Evolutionary conservation across 345 rosid genomes (phyloP).

Genomic region (Populus euphratica): DNA sequence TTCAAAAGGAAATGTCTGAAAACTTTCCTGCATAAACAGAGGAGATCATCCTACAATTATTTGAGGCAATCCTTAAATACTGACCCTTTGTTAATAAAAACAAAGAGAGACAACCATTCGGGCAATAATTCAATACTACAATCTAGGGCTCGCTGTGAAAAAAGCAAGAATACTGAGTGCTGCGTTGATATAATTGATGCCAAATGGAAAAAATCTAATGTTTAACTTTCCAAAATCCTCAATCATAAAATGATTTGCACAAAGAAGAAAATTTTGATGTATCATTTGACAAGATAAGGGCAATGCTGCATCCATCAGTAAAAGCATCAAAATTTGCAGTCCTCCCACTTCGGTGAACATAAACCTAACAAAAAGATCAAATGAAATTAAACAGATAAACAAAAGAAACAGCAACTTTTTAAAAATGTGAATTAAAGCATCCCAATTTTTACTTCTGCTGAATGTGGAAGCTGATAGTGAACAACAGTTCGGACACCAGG

Average conservation of each 20-base stretch:
- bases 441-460: conserved; percentile 63
- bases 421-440: conserved; percentile 5
- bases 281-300: conserved; percentile 72
- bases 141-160: background rate
- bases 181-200: background rate
- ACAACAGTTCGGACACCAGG: conserved; percentile 88
- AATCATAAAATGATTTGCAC: conserved; percentile 63
- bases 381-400: background rate
- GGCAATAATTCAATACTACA: background rate
- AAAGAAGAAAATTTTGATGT: conserved; percentile 76
- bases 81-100: background rate
- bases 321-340: conserved; percentile 74
- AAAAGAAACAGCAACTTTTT: background rate
- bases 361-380: conserved; percentile 47
- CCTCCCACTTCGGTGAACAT: conserved; percentile 97
- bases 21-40: conserved; percentile 58
- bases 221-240: conserved; percentile 3
- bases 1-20: conserved; percentile 77
- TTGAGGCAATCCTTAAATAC: background rate
- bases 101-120: background rate
- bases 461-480: conserved; percentile 98
- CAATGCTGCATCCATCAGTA: conserved; percentile 92
- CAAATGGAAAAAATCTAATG: conserved; percentile 4
- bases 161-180: background rate
- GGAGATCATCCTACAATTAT: background rate